Evolutionary conservation across 2,329 filamentous ascomycete species (phyloP).

Genomic region (Dendrostoma leiphaemia): DNA sequence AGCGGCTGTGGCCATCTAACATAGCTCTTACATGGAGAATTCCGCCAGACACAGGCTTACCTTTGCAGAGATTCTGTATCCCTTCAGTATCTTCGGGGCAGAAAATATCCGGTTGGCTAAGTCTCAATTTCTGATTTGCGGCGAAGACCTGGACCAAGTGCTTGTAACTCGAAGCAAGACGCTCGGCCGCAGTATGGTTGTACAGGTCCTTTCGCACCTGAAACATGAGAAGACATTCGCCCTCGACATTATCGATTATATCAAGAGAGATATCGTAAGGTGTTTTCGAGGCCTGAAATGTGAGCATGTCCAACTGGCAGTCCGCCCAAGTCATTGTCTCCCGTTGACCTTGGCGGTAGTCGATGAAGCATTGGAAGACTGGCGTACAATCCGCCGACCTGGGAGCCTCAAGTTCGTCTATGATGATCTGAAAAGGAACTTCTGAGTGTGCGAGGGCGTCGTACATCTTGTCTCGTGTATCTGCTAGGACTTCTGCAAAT

Average conservation of each 20-base stretch:
- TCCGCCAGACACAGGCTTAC: neutral
- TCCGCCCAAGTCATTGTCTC: neutral
- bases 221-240: neutral
- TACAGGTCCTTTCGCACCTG: slow-evolving; percentile 18
- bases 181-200: neutral
- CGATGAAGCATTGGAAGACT: neutral
- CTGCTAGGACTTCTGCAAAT: neutral
- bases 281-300: slow-evolving; percentile 27
- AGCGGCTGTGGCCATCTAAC: too few relatives aligned
- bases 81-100: neutral
- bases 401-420: neutral
- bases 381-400: neutral
- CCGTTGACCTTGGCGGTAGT: neutral
- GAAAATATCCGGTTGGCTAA: neutral
- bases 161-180: neutral
- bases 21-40: too few relatives aligned
- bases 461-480: neutral
- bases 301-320: neutral
- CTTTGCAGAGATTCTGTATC: neutral
- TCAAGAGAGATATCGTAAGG: neutral
- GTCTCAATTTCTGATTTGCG: neutral
- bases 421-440: neutral
- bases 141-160: neutral
- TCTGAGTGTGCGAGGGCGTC: neutral
- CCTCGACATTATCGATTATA: neutral